Evolutionary conservation across 495 filamentous ascomycete species (phyloP).

Genomic region (Neurospora sp.): DNA sequence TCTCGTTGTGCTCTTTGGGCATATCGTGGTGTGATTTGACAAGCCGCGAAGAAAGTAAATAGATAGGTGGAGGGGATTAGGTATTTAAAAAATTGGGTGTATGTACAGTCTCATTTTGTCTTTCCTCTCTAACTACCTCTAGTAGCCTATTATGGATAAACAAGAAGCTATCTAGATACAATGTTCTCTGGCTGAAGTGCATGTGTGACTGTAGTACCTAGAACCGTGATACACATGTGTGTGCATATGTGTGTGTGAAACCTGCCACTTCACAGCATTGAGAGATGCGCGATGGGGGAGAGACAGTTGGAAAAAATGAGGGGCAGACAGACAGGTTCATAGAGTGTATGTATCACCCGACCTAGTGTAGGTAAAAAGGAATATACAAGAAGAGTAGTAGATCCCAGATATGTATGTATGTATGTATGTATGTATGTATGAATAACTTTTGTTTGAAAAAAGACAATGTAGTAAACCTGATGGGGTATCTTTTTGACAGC

Average conservation of each 20-base stretch:
- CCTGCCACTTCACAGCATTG: background rate
- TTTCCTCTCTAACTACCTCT: background rate
- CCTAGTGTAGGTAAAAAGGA: background rate
- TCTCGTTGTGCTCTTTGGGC: too few species aligned
- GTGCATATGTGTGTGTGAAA: background rate
- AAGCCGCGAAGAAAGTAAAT: too few species aligned
- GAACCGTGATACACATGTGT: background rate
- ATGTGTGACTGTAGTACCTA: background rate
- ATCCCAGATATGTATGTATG: background rate
- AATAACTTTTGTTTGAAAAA: background rate
- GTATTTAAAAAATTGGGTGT: background rate
- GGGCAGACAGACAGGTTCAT: background rate
- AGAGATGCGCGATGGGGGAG: background rate
- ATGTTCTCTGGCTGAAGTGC: background rate
- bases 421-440: background rate
- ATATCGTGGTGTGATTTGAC: too few species aligned
- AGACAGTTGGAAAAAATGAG: background rate
- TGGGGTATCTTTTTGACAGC: constrained; percentile 17
- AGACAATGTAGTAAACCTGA: background rate
- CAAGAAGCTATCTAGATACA: background rate
- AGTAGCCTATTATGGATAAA: background rate
- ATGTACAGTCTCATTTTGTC: background rate
- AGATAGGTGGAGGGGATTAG: too few species aligned
- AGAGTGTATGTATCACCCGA: background rate
- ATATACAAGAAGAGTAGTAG: background rate